Evolutionary conservation across 257 asterid genomes (phyloP).

Genomic region (Perilla frutescens): DNA sequence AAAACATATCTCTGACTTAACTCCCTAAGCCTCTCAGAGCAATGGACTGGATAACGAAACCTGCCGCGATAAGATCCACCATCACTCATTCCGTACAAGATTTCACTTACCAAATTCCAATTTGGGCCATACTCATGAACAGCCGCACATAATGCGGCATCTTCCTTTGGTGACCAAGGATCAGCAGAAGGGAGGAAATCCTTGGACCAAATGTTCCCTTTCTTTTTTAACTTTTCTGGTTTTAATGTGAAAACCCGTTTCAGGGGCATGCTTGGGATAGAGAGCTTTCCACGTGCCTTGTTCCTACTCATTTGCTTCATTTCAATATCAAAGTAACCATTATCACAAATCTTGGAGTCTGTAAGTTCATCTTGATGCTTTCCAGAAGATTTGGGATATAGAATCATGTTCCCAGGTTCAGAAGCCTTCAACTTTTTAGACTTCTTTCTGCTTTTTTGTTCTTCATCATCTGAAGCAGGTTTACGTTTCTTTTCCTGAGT

Average conservation of each 20-base stretch:
- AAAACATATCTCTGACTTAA: constrained; percentile 80
- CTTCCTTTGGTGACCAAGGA: constrained; percentile 86
- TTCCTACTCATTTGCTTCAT: constrained; percentile 61
- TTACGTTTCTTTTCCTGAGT: constrained; percentile 68
- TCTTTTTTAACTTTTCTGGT: constrained; percentile 78
- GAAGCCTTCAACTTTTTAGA: constrained; percentile 64
- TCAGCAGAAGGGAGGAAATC: constrained; percentile 80
- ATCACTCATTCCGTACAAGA: constrained; percentile 67
- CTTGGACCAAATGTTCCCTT: constrained; percentile 63
- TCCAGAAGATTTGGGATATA: constrained; percentile 51
- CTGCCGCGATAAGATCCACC: constrained; percentile 89
- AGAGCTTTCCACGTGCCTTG: constrained; percentile 71
- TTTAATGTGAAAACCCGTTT: constrained; percentile 73
- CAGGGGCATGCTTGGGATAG: constrained; percentile 66
- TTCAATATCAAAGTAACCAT: constrained; percentile 57
- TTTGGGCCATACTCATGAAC: constrained; percentile 91
- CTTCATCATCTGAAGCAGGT: constrained; percentile 62
- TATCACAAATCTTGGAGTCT: constrained; percentile 52
- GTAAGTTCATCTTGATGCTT: constrained; percentile 59
- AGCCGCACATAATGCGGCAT: constrained; percentile 77
- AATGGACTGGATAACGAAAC: constrained; percentile 86
- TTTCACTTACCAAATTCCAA: constrained; percentile 88
- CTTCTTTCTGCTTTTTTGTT: constrained; percentile 64
- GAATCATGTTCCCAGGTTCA: constrained; percentile 44
- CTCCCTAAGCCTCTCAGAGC: constrained; percentile 96